Percentiles rank a stretch among this genome's conserved stretches.
phyloP scores from a whole-genome alignment of 331 rosid genomes.

The Stylosanthes scabra region DNA sequence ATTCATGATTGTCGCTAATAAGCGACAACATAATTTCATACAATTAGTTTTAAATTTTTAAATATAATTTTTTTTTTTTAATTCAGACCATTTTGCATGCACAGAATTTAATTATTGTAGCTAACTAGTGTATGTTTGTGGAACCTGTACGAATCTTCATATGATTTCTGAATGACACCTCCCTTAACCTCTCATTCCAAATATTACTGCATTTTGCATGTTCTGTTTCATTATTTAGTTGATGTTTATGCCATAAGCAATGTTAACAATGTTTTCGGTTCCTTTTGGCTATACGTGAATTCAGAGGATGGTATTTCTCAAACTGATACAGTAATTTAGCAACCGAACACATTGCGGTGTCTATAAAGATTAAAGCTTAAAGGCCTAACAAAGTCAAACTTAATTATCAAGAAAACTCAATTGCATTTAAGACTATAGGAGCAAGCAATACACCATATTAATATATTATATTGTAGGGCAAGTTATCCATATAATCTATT shows the following conservation, averaged over 20 bases:
- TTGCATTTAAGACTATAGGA: constrained; percentile 21
- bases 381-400: neutral
- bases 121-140: constrained; percentile 55
- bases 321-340: neutral
- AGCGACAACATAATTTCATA: neutral
- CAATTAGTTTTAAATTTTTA: constrained; percentile 38
- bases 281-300: neutral
- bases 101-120: constrained; percentile 42
- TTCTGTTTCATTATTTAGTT: constrained; percentile 15
- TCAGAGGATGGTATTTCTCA: constrained; percentile 24
- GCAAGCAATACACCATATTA: neutral
- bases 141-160: constrained; percentile 49
- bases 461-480: neutral
- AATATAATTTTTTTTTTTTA: constrained; percentile 14
- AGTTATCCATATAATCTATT: too few species aligned
- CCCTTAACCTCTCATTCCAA: neutral
- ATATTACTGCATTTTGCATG: constrained; percentile 31
- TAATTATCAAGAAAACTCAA: constrained; percentile 16
- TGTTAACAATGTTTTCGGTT: neutral
- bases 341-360: neutral
- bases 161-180: constrained; percentile 17
- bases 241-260: neutral
- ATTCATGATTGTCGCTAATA: neutral
- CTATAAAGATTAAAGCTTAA: constrained; percentile 6
- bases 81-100: neutral